Percentiles rank a stretch among this genome's conserved stretches.
Conservation (phyloP, 345 rosid species). For the Toxicodendron radicans region DNA sequence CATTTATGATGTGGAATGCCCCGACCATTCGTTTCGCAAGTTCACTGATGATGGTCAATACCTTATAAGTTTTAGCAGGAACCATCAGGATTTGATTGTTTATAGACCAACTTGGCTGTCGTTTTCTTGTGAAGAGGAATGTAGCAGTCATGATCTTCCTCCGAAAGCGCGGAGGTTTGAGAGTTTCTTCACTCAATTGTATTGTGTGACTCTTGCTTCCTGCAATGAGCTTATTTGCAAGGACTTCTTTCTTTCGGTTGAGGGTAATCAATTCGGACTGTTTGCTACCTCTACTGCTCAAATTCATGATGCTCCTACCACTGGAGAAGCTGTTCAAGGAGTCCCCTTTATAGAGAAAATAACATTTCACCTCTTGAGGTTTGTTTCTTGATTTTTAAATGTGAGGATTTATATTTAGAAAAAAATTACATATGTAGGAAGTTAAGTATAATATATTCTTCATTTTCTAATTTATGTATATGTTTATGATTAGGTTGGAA, state of each 20-base stretch:
- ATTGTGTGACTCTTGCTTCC: conserved; percentile 72
- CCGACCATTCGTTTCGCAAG: conserved; percentile 88
- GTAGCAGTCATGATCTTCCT: conserved; percentile 51
- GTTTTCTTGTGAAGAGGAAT: conserved; percentile 59
- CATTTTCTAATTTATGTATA: background rate
- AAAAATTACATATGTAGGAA: background rate
- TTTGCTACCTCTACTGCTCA: conserved; percentile 92
- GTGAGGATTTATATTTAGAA: background rate
- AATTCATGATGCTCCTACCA: conserved; percentile 72
- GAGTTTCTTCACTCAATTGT: conserved; percentile 80
- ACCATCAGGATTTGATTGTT: conserved; percentile 80
- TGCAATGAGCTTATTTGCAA: conserved; percentile 79
- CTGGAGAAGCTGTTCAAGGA: conserved; percentile 72
- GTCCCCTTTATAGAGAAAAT: conserved; percentile 84
- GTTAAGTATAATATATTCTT: background rate
- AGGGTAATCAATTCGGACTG: conserved; percentile 63
- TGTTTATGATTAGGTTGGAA: conserved; percentile 56
- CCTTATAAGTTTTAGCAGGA: conserved; percentile 87
- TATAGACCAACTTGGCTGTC: conserved; percentile 87
- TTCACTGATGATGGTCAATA: conserved; percentile 94
- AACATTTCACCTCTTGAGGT: conserved; percentile 80
- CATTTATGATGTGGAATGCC: conserved; percentile 80
- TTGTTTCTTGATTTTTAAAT: background rate
- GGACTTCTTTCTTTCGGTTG: conserved; percentile 85
- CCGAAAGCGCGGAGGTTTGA: conserved; percentile 69